phyloP scores from a whole-genome alignment of 495 filamentous ascomycete genomes.

The Penicillium argentinense region DNA sequence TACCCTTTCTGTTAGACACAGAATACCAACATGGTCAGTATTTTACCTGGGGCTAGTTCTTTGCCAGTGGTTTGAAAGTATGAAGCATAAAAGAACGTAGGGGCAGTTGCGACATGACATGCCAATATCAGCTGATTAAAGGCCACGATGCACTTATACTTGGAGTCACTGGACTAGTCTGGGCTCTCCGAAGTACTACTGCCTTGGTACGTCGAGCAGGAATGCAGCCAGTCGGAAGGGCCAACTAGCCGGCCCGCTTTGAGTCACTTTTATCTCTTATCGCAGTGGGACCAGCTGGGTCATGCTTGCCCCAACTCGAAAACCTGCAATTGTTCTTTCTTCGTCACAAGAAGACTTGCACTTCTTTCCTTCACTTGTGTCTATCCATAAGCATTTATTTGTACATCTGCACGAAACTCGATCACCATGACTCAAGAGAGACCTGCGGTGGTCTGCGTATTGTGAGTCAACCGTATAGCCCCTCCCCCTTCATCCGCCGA shows the following conservation, averaged over 20 bases:
- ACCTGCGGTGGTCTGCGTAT: constrained; percentile 70
- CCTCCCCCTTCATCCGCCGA: constrained; percentile 5
- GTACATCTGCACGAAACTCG: no score
- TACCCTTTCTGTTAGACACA: constrained; percentile 24
- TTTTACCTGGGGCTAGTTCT: background rate
- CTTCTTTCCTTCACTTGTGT: background rate
- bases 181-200: no score
- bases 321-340: no score
- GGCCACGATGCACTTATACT: no score
- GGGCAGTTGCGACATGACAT: no score
- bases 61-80: no score
- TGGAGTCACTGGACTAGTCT: no score
- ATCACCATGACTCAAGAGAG: constrained; percentile 43
- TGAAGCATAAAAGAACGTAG: no score
- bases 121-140: no score
- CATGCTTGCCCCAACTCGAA: no score
- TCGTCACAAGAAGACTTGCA: background rate
- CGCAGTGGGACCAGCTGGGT: constrained; percentile 7
- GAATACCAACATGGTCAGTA: background rate
- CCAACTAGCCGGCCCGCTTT: constrained; percentile 7
- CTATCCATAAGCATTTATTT: no score
- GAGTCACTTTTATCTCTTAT: constrained; percentile 15
- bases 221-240: constrained; percentile 1
- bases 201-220: no score
- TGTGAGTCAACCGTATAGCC: constrained; percentile 59